Evolutionary conservation across 192 early-diverging fungal species (phyloP).

Genomic region (Podila verticillata): DNA sequence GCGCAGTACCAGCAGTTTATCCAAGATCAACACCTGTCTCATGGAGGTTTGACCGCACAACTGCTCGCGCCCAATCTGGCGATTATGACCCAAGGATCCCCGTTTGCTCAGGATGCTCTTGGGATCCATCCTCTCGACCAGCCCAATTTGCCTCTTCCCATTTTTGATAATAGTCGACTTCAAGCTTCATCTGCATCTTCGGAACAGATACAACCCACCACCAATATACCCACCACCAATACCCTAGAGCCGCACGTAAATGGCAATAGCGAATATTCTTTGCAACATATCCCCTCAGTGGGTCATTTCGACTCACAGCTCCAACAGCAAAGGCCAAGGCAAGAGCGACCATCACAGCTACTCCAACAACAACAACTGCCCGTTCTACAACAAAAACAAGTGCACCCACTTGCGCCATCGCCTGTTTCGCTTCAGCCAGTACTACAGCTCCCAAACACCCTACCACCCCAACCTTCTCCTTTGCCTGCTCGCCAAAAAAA

Average conservation of each 20-base stretch:
- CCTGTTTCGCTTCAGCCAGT: background rate
- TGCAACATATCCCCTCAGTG: background rate
- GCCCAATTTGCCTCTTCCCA: no score
- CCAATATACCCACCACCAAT: background rate
- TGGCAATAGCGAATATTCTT: background rate
- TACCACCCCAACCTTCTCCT: background rate
- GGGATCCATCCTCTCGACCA: no score
- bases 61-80: no score
- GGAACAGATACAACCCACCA: no score
- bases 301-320: conserved; percentile 4
- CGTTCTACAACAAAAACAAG: background rate
- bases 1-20: background rate
- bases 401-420: background rate
- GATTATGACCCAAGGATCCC: no score
- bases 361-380: conserved; percentile 1
- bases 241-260: background rate
- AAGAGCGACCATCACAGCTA: background rate
- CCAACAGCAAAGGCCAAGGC: background rate
- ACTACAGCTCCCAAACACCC: background rate
- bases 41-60: no score
- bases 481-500: background rate
- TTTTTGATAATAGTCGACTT: no score
- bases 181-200: no score
- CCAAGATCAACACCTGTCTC: background rate
- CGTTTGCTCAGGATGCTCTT: no score